These are phyloP conservation scores for Kodamaea nitidulidarum DNA, from an alignment of 805 yeast genomes.

Conservation along the genomic window DNA sequence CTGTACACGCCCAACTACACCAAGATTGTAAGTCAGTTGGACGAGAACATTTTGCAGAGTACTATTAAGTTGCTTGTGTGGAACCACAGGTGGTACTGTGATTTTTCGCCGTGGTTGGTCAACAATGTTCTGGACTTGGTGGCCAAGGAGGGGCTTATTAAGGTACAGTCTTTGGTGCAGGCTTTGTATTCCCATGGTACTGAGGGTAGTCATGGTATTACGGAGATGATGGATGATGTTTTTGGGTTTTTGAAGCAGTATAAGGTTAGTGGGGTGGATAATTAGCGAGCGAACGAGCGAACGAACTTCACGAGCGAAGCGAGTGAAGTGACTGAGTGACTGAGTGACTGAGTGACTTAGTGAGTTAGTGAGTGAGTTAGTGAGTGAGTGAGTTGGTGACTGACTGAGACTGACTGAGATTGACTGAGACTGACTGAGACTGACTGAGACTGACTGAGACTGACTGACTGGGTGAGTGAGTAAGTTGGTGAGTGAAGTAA, in stretches of 20 bases:
- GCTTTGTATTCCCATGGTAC: slow-evolving; percentile 49
- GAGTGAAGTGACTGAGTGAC: too few relatives aligned
- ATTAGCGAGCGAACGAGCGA: background rate
- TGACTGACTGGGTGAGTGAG: too few relatives aligned
- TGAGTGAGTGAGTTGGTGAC: too few relatives aligned
- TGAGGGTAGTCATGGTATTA: slow-evolving; percentile 47
- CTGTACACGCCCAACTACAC: slow-evolving; percentile 29
- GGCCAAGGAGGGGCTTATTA: slow-evolving; percentile 72
- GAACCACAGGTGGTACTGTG: slow-evolving; percentile 97
- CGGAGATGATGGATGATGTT: slow-evolving; percentile 50
- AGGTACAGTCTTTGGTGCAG: slow-evolving; percentile 66
- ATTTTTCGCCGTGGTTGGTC: slow-evolving; percentile 72
- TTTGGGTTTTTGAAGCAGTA: slow-evolving; percentile 46
- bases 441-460: too few relatives aligned
- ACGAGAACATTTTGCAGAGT: slow-evolving; percentile 60
- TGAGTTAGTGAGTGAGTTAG: too few relatives aligned
- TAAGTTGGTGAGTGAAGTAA: too few relatives aligned
- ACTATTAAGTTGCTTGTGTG: slow-evolving; percentile 84
- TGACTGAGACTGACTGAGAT: too few relatives aligned
- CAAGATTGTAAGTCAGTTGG: slow-evolving; percentile 40
- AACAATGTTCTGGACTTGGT: slow-evolving; percentile 57
- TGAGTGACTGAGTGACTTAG: too few relatives aligned
- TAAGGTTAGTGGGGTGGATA: slow-evolving; percentile 8
- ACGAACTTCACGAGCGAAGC: background rate
- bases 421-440: too few relatives aligned